These are phyloP conservation scores for Penicillium paradoxum DNA, from an alignment of 495 filamentous ascomycete genomes.

Conservation along the genomic window DNA sequence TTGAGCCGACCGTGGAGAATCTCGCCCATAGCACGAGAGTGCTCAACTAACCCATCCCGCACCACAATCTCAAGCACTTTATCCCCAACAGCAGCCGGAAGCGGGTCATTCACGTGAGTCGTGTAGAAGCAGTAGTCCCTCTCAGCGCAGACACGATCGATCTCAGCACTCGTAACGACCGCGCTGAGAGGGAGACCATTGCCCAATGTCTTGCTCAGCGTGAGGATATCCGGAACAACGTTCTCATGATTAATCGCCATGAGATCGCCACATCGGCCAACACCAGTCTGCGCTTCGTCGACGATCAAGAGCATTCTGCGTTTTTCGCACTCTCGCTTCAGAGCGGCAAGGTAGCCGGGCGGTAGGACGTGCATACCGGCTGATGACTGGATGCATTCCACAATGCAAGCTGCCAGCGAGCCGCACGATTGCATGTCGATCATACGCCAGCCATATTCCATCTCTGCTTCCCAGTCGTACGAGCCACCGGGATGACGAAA, in stretches of 20 bases:
- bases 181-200: slow-evolving; percentile 12
- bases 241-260: slow-evolving; percentile 46
- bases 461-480: slow-evolving; percentile 54
- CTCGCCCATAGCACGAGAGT: slow-evolving; percentile 9
- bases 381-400: slow-evolving; percentile 49
- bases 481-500: slow-evolving; percentile 47
- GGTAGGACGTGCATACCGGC: slow-evolving; percentile 46
- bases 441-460: slow-evolving; percentile 50
- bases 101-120: slow-evolving; percentile 13
- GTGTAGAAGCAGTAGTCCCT: slow-evolving; percentile 12
- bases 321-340: slow-evolving; percentile 44
- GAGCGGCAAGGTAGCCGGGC: slow-evolving; percentile 40
- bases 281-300: slow-evolving; percentile 52
- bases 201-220: slow-evolving; percentile 12
- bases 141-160: slow-evolving; percentile 5
- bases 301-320: slow-evolving; percentile 51
- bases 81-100: slow-evolving; percentile 10
- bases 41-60: slow-evolving; percentile 5
- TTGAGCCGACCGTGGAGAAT: slow-evolving; percentile 3
- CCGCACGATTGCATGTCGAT: slow-evolving; percentile 49
- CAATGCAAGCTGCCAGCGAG: slow-evolving; percentile 50
- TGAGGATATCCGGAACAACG: slow-evolving; percentile 42
- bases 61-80: slow-evolving; percentile 16
- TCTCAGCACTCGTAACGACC: slow-evolving; percentile 6
- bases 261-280: slow-evolving; percentile 48